Evolutionary conservation across 352 stramenopile species (phyloP), one percentile per base, ranked within the genome.

Genomic region (Globisporangium iwayamae): DNA sequence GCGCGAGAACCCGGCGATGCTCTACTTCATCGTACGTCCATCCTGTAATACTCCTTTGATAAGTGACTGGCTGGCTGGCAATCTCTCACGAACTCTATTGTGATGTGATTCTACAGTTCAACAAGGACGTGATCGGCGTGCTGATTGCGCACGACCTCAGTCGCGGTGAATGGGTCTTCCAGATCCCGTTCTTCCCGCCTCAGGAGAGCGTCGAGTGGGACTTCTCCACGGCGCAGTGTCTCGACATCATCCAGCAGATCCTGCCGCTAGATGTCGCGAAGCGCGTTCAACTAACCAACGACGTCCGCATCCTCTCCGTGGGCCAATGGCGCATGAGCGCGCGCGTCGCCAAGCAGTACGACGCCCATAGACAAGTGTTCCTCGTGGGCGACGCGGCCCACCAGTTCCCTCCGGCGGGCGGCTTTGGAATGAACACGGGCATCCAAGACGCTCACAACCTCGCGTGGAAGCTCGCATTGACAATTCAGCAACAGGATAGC

Each of bases 401-500:
- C 58, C 87, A 97, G 66, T 97, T 98, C 54, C 92, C 93, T 8
- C 93, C 93, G 0, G 90, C 92, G 18, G 93, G 93, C 34, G 93
- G 93, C 4, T 94, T 98, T 47, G 93, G 93, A 58, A 93, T 98
- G 78, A 98, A 98, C 73, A 97, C 90, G 1, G 93, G 92, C 45
- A 71, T 98, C 32, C 88, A 97, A 66, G 92, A 98, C 61, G 83
- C 87, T 0, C 90, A 97, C 74, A 98, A 98, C 61, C 72, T 98
- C 9, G 87, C 81, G 2, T 98, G 92, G 93, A 97, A 97, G 66
- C 79, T 98, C 13, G 88, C 89, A 7, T 76, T 83, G 20, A 60
- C 79, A 13, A 70, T 96, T 3, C 75, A 90, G 28, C 72, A 79
- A 14, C 53, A 70, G 16, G 61, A 56, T 7, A 18, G 48, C 3